Conservation (phyloP, 768 basidiomycete genomes). For the Phaeolepiota aurea region DNA sequence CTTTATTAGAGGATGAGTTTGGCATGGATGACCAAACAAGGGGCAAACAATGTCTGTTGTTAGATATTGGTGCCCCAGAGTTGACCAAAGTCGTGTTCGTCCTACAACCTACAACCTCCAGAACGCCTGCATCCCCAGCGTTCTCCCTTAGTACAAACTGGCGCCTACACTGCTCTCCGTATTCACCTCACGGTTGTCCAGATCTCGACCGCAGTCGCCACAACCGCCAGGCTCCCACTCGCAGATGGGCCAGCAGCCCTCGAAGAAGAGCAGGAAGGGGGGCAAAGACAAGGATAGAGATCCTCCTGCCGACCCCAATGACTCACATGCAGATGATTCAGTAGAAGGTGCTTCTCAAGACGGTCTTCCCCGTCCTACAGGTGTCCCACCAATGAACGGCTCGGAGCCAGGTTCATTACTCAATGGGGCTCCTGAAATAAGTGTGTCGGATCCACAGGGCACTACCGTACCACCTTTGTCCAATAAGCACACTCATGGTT, state of each 20-base stretch:
- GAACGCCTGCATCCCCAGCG: constrained; percentile 8
- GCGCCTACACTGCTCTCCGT: constrained; percentile 77
- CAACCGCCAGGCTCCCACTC: constrained; percentile 45
- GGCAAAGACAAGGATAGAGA: constrained; percentile 66
- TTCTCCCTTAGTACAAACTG: constrained; percentile 42
- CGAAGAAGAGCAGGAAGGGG: constrained; percentile 71
- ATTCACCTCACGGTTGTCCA: constrained; percentile 62
- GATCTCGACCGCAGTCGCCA: constrained; percentile 67
- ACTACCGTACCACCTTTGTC: constrained; percentile 17
- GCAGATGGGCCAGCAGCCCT: constrained; percentile 78
- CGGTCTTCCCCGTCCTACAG: constrained; percentile 25
- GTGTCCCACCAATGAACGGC: constrained; percentile 21
- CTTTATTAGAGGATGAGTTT: neutral
- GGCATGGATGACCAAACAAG: constrained; percentile 20
- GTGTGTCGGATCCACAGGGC: constrained; percentile 34
- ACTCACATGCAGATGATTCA: constrained; percentile 29
- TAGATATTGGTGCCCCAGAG: constrained; percentile 5
- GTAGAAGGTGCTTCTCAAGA: constrained; percentile 27
- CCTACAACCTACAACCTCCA: constrained; percentile 7
- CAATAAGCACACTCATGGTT: constrained; percentile 21
- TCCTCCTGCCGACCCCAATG: constrained; percentile 29
- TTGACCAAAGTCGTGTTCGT: neutral
- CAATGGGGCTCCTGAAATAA: constrained; percentile 38
- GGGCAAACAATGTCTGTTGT: constrained; percentile 21
- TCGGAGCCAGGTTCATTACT: constrained; percentile 28